Conservation (phyloP, 2,329 filamentous ascomycete genomes). For the Colletotrichum spinosum region DNA sequence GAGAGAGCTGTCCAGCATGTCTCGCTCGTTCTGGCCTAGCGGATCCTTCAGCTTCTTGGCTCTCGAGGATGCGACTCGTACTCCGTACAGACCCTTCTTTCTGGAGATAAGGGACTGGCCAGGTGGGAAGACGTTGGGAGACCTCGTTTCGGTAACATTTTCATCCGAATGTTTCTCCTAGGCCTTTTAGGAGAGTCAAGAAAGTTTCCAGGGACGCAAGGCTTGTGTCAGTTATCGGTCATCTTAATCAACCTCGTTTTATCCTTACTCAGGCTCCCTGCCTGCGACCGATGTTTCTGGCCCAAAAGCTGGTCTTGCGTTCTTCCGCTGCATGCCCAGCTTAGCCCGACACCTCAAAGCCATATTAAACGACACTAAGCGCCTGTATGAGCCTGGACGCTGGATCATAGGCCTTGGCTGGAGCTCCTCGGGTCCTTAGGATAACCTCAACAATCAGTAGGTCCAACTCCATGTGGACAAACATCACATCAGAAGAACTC, state of each 20-base stretch:
- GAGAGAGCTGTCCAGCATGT: constrained; percentile 11
- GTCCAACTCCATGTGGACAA: too few species aligned
- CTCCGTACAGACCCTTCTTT: not conserved
- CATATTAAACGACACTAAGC: too few species aligned
- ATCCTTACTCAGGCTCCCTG: not conserved
- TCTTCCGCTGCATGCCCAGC: too few species aligned
- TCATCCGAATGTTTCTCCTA: constrained; percentile 19
- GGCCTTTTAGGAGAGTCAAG: constrained; percentile 1
- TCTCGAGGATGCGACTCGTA: constrained; percentile 8
- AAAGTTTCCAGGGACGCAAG: constrained; percentile 10
- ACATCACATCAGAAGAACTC: too few species aligned
- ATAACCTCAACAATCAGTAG: too few species aligned
- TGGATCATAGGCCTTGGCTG: too few species aligned
- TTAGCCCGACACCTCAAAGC: too few species aligned
- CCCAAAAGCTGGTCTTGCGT: too few species aligned
- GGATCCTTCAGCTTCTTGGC: constrained; percentile 15
- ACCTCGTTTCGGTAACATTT: constrained; percentile 7
- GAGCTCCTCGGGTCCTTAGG: too few species aligned
- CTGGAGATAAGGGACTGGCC: constrained; percentile 14
- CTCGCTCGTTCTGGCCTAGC: constrained; percentile 29
- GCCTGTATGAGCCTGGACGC: too few species aligned
- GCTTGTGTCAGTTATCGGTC: constrained; percentile 16
- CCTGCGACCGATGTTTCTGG: too few species aligned
- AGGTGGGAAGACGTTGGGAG: constrained; percentile 8
- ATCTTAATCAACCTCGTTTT: constrained; percentile 21